phyloP scores from a whole-genome alignment of 2,329 filamentous ascomycete genomes.

The Ophiostoma angusticollis region DNA sequence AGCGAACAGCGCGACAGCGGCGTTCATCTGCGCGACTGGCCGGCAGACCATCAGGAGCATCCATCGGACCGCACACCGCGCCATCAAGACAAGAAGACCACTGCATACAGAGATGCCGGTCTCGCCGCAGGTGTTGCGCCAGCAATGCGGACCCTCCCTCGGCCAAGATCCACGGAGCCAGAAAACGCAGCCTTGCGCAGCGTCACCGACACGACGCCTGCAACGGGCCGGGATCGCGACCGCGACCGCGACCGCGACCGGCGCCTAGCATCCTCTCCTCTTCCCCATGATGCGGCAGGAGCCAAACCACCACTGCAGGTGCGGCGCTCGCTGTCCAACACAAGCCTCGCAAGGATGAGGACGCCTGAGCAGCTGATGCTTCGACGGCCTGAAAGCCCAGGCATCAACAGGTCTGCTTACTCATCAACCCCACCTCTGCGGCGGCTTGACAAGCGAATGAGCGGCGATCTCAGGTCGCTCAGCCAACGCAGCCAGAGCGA shows the following conservation, averaged over 20 bases:
- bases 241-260: conserved; percentile 3
- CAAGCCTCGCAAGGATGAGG: conserved; percentile 35
- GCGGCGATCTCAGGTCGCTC: conserved; percentile 63
- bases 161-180: background rate
- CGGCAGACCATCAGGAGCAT: conserved; percentile 1
- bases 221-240: background rate
- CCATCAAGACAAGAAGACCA: conserved; percentile 3
- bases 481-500: conserved; percentile 36
- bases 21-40: conserved; percentile 38
- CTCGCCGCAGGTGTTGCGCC: conserved; percentile 9
- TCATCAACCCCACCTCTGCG: conserved; percentile 56
- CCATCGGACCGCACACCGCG: background rate
- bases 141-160: background rate
- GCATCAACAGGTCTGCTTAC: conserved; percentile 32
- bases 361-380: conserved; percentile 42
- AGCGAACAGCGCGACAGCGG: conserved; percentile 38
- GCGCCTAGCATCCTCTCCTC: conserved; percentile 7
- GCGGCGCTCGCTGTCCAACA: conserved; percentile 38
- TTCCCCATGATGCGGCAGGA: conserved; percentile 12
- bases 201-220: conserved; percentile 10
- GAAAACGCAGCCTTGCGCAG: conserved; percentile 3
- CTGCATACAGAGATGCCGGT: conserved; percentile 18
- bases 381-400: conserved; percentile 52
- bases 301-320: conserved; percentile 14
- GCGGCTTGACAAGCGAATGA: conserved; percentile 53